Evolutionary conservation across 1,284 basidiomycete species (phyloP), one percentile per base, ranked within the genome.

Genomic region (Lignosus rhinocerotis): DNA sequence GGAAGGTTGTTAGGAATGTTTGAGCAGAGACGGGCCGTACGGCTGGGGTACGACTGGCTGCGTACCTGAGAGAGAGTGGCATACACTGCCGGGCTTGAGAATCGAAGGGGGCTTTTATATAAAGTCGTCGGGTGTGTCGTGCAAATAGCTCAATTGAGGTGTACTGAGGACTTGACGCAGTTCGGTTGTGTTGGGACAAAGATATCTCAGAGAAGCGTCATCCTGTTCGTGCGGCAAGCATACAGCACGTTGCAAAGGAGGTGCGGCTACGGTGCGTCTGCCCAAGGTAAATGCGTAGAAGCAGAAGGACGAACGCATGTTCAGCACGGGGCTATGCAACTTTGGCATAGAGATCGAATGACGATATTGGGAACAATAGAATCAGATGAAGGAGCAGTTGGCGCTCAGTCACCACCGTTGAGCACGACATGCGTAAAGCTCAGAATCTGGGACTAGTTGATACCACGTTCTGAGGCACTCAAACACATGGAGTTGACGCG

Each of bases 11-110:
- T 50, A 16, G 16, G 17, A 9, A 21, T 38, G 25, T 17, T 43
- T 10, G 41, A 17, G n/a, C 19, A 10, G 17, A 17, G 41, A 6
- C 12, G 6, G 10, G 17, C 3, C n/a, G 10, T 49, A 21, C 11
- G 16, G 25, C 25, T 19, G 8, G 5, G 32, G 10, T 49, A 21
- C 11, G 16, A 38, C 25, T 19, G 8, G 5, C 9, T 19, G 19
- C 36, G 9, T 30, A 50, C 48, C 48, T 50, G 39, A 34, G 34
- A 38, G 48, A 50, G 48, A 39, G 19, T 50, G 48, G 48, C 48
- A 38, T 50, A 38, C 17, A 38, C 48, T 50, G 34, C 14, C 21
- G 19, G 25, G 12, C 48, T 25, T 38, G 48, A n/a, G 16, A 19
- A 25, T 38, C 3, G 34, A 10, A 25, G 34, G 3, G 48, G 21